Percentiles rank a stretch among this genome's conserved stretches.
Evolutionary conservation across 1,139 yeast genomes (phyloP).

Genomic region (Zygoascus meyerae): DNA sequence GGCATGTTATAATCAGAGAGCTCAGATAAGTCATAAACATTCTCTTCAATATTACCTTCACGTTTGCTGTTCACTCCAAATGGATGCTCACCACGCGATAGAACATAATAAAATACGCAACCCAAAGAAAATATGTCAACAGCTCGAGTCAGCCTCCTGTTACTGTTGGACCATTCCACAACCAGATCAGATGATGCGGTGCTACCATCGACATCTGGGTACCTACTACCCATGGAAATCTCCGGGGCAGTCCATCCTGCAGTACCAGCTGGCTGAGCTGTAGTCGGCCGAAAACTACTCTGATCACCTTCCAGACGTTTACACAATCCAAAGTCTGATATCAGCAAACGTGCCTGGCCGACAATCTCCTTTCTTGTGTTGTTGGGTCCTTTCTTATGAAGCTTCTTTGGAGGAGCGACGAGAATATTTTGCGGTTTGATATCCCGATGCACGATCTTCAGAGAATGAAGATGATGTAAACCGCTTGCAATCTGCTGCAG

Average conservation of each 20-base stretch:
- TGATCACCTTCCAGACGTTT: conserved; percentile 88
- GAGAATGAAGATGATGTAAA: conserved; percentile 75
- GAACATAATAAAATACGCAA: conserved; percentile 83
- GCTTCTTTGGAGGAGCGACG: conserved; percentile 62
- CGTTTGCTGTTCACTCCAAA: conserved; percentile 85
- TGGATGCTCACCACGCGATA: conserved; percentile 86
- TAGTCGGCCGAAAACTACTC: conserved; percentile 87
- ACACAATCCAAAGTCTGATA: conserved; percentile 94
- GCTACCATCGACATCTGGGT: conserved; percentile 12
- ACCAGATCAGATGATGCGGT: conserved; percentile 28
- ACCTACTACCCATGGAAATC: conserved; percentile 32
- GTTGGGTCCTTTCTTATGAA: conserved; percentile 21
- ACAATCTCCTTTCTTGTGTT: conserved; percentile 21
- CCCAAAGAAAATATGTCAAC: conserved; percentile 94
- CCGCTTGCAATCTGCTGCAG: conserved; percentile 80
- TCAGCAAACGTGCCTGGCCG: conserved; percentile 57
- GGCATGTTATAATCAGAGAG: conserved; percentile 41
- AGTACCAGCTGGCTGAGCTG: conserved; percentile 93
- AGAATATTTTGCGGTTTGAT: conserved; percentile 93
- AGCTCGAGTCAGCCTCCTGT: conserved; percentile 74
- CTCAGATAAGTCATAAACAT: conserved; percentile 51
- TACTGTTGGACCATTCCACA: conserved; percentile 37
- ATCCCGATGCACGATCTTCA: conserved; percentile 93
- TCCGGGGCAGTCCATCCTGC: conserved; percentile 99
- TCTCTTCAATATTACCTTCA: conserved; percentile 82